Evolutionary conservation across 768 basidiomycete genomes (phyloP).

Genomic region (Tulasnella sp.): DNA sequence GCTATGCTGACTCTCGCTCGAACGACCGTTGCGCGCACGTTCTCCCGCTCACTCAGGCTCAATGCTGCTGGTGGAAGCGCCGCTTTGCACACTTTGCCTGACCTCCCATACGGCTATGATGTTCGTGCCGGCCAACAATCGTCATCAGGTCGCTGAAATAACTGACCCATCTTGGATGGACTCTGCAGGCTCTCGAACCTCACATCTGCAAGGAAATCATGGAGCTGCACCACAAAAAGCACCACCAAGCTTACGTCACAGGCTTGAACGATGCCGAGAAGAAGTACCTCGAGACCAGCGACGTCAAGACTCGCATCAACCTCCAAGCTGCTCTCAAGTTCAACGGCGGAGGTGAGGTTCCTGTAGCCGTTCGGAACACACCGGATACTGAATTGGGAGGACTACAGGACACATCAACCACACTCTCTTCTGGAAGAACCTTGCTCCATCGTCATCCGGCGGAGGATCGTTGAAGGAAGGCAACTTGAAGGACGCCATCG

Average conservation of each 20-base stretch:
- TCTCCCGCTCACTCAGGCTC: slow-evolving; percentile 47
- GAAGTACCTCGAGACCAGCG: slow-evolving; percentile 55
- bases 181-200: slow-evolving; percentile 76
- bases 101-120: slow-evolving; percentile 75
- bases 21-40: slow-evolving; percentile 42
- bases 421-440: slow-evolving; percentile 96
- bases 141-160: neutral
- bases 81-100: slow-evolving; percentile 67
- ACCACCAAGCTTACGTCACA: slow-evolving; percentile 82
- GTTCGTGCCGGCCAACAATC: slow-evolving; percentile 40
- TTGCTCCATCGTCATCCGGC: slow-evolving; percentile 63
- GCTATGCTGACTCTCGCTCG: slow-evolving; percentile 52
- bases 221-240: slow-evolving; percentile 85
- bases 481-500: slow-evolving; percentile 68
- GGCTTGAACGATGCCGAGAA: slow-evolving; percentile 92
- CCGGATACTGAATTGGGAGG: neutral
- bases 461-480: slow-evolving; percentile 66
- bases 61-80: slow-evolving; percentile 40
- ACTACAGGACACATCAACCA: slow-evolving; percentile 84
- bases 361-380: neutral
- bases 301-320: slow-evolving; percentile 70
- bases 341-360: slow-evolving; percentile 76
- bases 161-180: neutral
- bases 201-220: slow-evolving; percentile 89
- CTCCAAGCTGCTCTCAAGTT: slow-evolving; percentile 93